Base-by-base conservation (phyloP, 116 monocot species). In the Phalaenopsis hybrid region DNA sequence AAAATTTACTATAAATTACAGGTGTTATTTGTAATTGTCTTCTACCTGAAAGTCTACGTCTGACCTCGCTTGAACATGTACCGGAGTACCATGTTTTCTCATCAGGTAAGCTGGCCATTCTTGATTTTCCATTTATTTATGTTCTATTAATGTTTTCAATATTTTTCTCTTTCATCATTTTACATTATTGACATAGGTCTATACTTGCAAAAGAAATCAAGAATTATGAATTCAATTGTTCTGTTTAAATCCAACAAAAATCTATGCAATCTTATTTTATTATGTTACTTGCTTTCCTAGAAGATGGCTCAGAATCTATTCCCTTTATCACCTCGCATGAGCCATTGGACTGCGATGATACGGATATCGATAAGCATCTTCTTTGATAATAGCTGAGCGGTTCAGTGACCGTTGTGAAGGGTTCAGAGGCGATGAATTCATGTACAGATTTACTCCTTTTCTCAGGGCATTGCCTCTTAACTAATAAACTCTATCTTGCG, bases 21-120 rank as follows among this genome's bases (percentile, higher is more conserved):
- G 96, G 96, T 77, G 90, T 87, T 28, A 10, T 89, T 28, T 96
- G 96, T 80, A 92, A 87, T 86, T 94, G 96, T 80, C 87, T 96
- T 79, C 88, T 96, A 51, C 96, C 94, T 51, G 96, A 94, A 84
- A 85, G 92, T 81, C 86, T 96, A 55, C 87, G 80, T 21, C 5
- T 91, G 17, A 89, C 94, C 77, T 84, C 81, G 34, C 83, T 89
- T 76, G 94, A 96, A 82, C 90, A 90, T 58, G 83, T 92, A 49
- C 77, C 89, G 17, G 96, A 94, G 21, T 94, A 92, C 83, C 94
- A 81, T 48, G 68, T 78, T 48, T 86, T 84, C 37, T 37, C 37
- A 58, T 91, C 96, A 88, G 94, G 96, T 96, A 31, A 48, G 82
- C 75, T 79, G 28, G 28, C 5, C 25, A 8, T 15, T 10, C 28